Conservation (phyloP, 352 stramenopile genomes). For the Phytophthora pluvialis region DNA sequence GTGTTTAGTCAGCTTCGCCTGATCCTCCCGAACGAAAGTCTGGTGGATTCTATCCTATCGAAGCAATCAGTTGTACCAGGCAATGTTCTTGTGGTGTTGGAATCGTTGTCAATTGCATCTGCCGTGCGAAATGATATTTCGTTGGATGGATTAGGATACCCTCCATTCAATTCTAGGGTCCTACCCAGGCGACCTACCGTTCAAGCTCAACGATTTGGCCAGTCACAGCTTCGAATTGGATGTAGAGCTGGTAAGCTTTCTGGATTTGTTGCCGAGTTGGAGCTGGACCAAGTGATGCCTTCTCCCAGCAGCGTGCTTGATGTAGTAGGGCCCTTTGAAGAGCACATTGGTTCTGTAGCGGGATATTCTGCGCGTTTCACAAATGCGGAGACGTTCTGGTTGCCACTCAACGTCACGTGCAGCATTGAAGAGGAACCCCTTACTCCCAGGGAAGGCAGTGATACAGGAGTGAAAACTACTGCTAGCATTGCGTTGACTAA, state of each 20-base stretch:
- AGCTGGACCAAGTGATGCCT: conserved; percentile 4
- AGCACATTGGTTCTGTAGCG: conserved; percentile 29
- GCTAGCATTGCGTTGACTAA: conserved; percentile 39
- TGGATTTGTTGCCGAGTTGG: conserved; percentile 42
- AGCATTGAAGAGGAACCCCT: conserved; percentile 42
- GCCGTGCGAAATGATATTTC: conserved; percentile 57
- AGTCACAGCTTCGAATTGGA: conserved; percentile 45
- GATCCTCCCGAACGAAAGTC: conserved; percentile 49
- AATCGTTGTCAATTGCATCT: conserved; percentile 53
- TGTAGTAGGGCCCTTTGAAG: conserved; percentile 41
- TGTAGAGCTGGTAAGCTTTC: conserved; percentile 61
- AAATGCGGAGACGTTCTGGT: conserved; percentile 46
- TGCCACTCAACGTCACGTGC: conserved; percentile 55
- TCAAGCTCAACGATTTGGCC: conserved; percentile 57
- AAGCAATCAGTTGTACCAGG: conserved; percentile 15
- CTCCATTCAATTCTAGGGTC: conserved; percentile 77
- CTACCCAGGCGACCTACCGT: conserved; percentile 54
- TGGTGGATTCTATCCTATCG: conserved; percentile 39
- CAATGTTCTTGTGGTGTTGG: conserved; percentile 54
- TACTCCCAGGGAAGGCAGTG: background rate
- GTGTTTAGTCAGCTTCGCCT: conserved; percentile 57
- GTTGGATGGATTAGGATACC: conserved; percentile 77
- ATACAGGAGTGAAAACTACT: conserved; percentile 4
- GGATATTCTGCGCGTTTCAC: conserved; percentile 22
- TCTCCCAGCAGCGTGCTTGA: conserved; percentile 2